Evolutionary conservation across 176 grass and related monocot genomes (phyloP).

Genomic region (Lolium multiflorum): DNA sequence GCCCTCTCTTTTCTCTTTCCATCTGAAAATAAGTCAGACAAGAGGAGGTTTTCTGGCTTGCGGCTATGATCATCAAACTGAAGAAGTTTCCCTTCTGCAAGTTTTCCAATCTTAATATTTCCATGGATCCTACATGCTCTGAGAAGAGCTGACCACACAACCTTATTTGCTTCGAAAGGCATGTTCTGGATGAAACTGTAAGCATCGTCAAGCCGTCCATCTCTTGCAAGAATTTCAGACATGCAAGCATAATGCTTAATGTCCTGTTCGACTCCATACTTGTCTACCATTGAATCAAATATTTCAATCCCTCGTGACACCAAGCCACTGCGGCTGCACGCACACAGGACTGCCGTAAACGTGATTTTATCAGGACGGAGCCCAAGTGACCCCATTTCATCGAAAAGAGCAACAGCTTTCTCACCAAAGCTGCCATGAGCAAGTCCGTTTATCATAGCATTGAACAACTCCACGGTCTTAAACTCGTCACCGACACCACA

Average conservation of each 20-base stretch:
- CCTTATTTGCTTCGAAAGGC: constrained; percentile 52
- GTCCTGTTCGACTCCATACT: constrained; percentile 46
- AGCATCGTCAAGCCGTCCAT: constrained; percentile 52
- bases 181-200: constrained; percentile 57
- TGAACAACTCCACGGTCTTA: constrained; percentile 65
- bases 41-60: constrained; percentile 41
- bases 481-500: neutral
- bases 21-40: constrained; percentile 62
- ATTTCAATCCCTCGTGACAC: constrained; percentile 44
- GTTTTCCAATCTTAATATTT: constrained; percentile 50
- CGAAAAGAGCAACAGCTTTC: constrained; percentile 54
- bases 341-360: constrained; percentile 49
- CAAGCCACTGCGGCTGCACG: constrained; percentile 58
- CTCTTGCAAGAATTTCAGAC: constrained; percentile 65
- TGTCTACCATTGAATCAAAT: constrained; percentile 55
- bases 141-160: constrained; percentile 63
- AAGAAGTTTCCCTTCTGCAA: constrained; percentile 52
- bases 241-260: constrained; percentile 61
- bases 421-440: constrained; percentile 47
- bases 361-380: constrained; percentile 58
- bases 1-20: constrained; percentile 43
- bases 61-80: constrained; percentile 51
- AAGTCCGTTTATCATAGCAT: constrained; percentile 64
- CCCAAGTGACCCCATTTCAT: constrained; percentile 49
- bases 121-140: constrained; percentile 54